These are phyloP conservation scores for Verticillium albo-atrum DNA, from an alignment of 2,329 filamentous ascomycete species.

Conservation along the genomic window DNA sequence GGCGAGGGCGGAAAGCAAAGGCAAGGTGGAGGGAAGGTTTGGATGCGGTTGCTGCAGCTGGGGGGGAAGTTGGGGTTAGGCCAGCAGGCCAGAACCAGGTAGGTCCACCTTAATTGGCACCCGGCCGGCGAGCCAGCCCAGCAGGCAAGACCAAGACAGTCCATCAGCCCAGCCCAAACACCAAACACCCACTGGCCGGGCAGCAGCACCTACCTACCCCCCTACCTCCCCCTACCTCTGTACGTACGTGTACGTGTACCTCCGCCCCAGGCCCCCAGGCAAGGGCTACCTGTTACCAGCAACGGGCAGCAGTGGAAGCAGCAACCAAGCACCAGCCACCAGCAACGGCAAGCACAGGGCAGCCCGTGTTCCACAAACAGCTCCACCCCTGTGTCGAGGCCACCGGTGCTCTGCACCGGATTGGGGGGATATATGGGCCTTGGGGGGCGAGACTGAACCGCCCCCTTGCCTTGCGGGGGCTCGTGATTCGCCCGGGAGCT, in stretches of 20 bases:
- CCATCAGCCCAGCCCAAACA: not conserved
- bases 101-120: not conserved
- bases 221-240: not conserved
- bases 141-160: not conserved
- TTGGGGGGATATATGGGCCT: not conserved
- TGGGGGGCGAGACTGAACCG: not conserved
- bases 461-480: not conserved
- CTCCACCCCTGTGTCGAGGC: not conserved
- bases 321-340: not conserved
- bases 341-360: not conserved
- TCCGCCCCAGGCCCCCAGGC: not conserved
- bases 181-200: not conserved
- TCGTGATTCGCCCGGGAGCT: not conserved
- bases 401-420: not conserved
- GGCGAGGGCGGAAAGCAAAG: not conserved
- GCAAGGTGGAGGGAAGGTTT: slow-evolving; percentile 3
- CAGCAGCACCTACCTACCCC: not conserved
- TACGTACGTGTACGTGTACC: not conserved
- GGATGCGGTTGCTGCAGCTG: slow-evolving; percentile 1
- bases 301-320: not conserved
- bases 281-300: not conserved
- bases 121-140: not conserved
- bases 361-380: not conserved
- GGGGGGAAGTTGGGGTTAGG: not conserved
- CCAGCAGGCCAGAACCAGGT: not conserved